Conservation (phyloP, 2,329 filamentous ascomycete species). For the Aspergillus transmontanensis region DNA sequence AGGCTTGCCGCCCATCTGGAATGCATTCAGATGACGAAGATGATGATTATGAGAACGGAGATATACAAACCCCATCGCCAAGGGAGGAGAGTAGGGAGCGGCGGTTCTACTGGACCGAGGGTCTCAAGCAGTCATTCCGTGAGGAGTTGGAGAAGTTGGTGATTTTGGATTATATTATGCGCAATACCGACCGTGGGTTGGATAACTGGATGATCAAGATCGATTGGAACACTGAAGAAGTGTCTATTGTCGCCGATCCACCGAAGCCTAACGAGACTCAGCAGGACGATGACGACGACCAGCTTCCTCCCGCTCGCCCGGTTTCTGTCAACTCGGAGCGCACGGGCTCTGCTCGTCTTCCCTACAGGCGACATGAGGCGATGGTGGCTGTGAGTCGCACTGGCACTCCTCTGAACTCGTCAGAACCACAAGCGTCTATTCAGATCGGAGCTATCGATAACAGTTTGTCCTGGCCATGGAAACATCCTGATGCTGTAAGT, state of each 20-base stretch:
- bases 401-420: conserved; percentile 52
- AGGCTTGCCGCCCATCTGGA: conserved; percentile 73
- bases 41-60: conserved; percentile 50
- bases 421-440: conserved; percentile 61
- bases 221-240: conserved; percentile 79
- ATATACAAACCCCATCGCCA: conserved; percentile 44
- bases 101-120: conserved; percentile 82
- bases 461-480: conserved; percentile 98
- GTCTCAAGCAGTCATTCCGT: conserved; percentile 84
- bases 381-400: conserved; percentile 74
- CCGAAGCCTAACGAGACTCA: conserved; percentile 62
- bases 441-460: conserved; percentile 94
- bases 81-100: conserved; percentile 50
- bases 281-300: conserved; percentile 48
- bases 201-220: conserved; percentile 99
- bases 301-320: conserved; percentile 60
- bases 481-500: conserved; percentile 85
- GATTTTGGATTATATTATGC: conserved; percentile 98
- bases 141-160: conserved; percentile 97
- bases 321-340: conserved; percentile 56
- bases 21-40: conserved; percentile 64
- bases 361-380: conserved; percentile 77
- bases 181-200: conserved; percentile 92
- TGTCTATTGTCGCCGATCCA: conserved; percentile 84
- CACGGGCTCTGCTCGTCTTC: conserved; percentile 52